These are phyloP conservation scores for Piper betle DNA, from an alignment of 164 flowering plant species.

Conservation along the genomic window DNA sequence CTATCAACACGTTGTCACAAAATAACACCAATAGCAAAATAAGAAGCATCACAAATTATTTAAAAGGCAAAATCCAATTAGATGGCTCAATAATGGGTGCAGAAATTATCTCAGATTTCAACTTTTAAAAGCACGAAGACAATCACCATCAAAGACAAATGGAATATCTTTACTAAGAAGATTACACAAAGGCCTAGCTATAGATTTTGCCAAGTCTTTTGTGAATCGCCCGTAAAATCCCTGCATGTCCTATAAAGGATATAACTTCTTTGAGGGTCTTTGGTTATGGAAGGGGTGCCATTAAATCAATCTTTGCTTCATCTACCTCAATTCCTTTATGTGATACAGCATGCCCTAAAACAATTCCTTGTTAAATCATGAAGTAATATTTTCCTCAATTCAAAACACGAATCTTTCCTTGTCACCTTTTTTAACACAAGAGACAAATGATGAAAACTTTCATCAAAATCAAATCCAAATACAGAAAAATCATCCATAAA, in stretches of 20 bases:
- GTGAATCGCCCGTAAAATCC: background rate
- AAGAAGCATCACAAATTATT: too few relatives aligned
- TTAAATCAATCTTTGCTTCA: slow-evolving; percentile 1
- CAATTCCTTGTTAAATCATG: background rate
- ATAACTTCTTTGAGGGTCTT: background rate
- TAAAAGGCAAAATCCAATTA: background rate
- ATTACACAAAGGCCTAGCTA: background rate
- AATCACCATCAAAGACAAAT: background rate
- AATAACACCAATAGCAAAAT: background rate
- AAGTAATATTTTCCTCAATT: background rate
- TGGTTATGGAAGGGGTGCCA: background rate
- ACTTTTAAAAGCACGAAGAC: background rate
- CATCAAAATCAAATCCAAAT: too few relatives aligned
- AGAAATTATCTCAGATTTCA: background rate
- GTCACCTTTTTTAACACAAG: too few relatives aligned
- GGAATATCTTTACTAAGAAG: background rate
- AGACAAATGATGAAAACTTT: too few relatives aligned
- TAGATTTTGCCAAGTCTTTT: background rate
- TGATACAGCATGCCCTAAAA: background rate
- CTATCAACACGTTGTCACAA: background rate
- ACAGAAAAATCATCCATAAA: slow-evolving; percentile 1
- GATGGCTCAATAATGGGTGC: too few relatives aligned
- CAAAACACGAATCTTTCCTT: too few relatives aligned
- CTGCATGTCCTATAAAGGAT: slow-evolving; percentile 1
- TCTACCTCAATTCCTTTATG: background rate